These are phyloP conservation scores for Carex sylvatica DNA, from an alignment of 202 grass and related monocot genomes.

Conservation along the genomic window DNA sequence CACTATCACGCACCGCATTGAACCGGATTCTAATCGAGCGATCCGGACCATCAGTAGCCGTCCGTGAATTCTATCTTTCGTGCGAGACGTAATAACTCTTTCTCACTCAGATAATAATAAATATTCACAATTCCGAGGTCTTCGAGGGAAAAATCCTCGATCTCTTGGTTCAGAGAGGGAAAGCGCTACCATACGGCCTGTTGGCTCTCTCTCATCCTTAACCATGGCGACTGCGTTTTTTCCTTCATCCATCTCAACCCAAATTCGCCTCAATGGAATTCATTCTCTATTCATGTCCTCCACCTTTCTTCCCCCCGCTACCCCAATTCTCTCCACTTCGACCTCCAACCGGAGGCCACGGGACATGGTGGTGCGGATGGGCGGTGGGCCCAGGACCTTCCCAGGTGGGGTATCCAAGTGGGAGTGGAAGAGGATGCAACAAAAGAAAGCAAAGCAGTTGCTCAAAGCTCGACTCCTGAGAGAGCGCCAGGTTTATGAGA, in stretches of 20 bases:
- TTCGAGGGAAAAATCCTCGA: background rate
- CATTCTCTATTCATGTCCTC: background rate
- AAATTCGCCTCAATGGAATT: background rate
- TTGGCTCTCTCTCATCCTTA: background rate
- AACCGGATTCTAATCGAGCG: no score
- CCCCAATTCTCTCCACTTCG: background rate
- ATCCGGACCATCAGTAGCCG: no score
- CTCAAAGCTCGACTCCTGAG: constrained; percentile 82
- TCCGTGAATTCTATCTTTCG: no score
- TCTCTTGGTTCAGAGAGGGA: background rate
- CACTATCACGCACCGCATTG: no score
- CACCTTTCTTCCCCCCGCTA: background rate
- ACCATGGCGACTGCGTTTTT: constrained; percentile 3
- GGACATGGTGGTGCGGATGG: constrained; percentile 63
- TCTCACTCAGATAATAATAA: background rate
- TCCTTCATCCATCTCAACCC: constrained; percentile 5
- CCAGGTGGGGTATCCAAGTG: constrained; percentile 86
- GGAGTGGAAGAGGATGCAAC: constrained; percentile 98
- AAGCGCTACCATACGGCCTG: no score
- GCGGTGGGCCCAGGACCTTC: constrained; percentile 73
- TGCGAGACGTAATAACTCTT: no score
- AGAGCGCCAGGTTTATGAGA: constrained; percentile 96
- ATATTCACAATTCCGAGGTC: background rate
- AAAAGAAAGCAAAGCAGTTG: constrained; percentile 76
- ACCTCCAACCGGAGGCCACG: constrained; percentile 25